A percentile compares a stretch with the other conserved stretches of the same genome.
These are phyloP conservation scores for Saccharomyces hybrid DNA, from an alignment of 1,139 yeast species.

Conservation along the genomic window DNA sequence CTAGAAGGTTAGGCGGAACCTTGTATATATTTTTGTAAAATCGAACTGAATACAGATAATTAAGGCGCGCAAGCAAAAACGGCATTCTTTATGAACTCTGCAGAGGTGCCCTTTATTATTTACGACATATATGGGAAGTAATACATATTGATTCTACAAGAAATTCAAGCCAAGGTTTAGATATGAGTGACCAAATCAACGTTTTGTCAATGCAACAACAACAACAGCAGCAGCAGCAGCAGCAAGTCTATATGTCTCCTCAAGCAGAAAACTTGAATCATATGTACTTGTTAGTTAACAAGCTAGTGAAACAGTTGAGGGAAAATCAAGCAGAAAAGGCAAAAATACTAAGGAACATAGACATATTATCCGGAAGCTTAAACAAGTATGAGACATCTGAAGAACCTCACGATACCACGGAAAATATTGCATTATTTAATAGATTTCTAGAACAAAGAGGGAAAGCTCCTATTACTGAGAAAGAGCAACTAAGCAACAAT, in stretches of 20 bases:
- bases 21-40: background rate
- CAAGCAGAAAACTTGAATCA: conserved; percentile 25
- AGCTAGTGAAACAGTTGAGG: conserved; percentile 14
- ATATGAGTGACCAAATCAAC: background rate
- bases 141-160: background rate
- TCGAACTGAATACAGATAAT: background rate
- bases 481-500: background rate
- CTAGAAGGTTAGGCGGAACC: conserved; percentile 2
- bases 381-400: conserved; percentile 5
- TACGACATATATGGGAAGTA: background rate
- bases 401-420: conserved; percentile 4
- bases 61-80: background rate
- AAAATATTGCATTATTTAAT: conserved; percentile 15
- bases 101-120: background rate
- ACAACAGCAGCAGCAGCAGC: conserved; percentile 8
- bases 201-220: background rate
- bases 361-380: conserved; percentile 13
- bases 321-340: conserved; percentile 19
- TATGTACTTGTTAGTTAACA: conserved; percentile 19
- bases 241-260: conserved; percentile 23
- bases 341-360: conserved; percentile 16
- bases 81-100: background rate
- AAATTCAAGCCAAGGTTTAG: background rate
- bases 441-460: conserved; percentile 13
- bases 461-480: background rate